Percentiles rank a stretch among this genome's conserved stretches.
Conservation (phyloP, 2,329 filamentous ascomycete species). For the Sarocladium oryzae region DNA sequence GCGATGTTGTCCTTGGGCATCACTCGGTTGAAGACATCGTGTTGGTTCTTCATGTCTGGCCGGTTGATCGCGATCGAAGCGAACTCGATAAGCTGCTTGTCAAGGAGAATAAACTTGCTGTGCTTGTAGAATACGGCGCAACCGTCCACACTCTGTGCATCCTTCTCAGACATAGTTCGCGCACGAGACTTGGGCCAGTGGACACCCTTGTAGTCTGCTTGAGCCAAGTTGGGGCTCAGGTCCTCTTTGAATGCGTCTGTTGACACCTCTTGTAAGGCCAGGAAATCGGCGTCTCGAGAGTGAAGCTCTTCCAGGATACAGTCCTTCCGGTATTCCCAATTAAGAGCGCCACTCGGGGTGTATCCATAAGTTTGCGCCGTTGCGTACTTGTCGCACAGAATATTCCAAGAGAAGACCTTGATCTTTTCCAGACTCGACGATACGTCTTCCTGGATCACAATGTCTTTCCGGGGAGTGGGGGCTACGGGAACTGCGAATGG, state of each 20-base stretch:
- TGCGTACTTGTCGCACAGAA: conserved; percentile 88
- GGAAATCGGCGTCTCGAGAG: conserved; percentile 74
- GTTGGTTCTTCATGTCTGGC: conserved; percentile 93
- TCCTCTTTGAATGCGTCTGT: conserved; percentile 87
- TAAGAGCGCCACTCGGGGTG: conserved; percentile 71
- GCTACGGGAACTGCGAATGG: conserved; percentile 60
- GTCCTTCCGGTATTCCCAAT: conserved; percentile 81
- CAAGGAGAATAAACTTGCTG: conserved; percentile 87
- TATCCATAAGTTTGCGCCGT: conserved; percentile 84
- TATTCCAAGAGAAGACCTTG: conserved; percentile 90
- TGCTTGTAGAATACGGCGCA: conserved; percentile 96
- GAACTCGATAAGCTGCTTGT: conserved; percentile 93
- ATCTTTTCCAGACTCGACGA: conserved; percentile 60
- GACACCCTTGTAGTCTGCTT: conserved; percentile 86
- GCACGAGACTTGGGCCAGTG: conserved; percentile 88
- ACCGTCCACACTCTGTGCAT: conserved; percentile 85
- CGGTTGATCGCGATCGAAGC: conserved; percentile 86
- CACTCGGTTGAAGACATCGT: conserved; percentile 96
- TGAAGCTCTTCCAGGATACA: conserved; percentile 79
- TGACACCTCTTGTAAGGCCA: conserved; percentile 91
- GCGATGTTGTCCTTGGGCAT: conserved; percentile 99
- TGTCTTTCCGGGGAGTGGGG: conserved; percentile 68
- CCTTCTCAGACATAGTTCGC: conserved; percentile 84
- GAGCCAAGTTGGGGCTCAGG: conserved; percentile 79
- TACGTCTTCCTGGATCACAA: conserved; percentile 67